Evolutionary conservation across 495 filamentous ascomycete genomes (phyloP), one percentile per base, ranked within the genome.

Genomic region (Hyaloscypha finlandica): DNA sequence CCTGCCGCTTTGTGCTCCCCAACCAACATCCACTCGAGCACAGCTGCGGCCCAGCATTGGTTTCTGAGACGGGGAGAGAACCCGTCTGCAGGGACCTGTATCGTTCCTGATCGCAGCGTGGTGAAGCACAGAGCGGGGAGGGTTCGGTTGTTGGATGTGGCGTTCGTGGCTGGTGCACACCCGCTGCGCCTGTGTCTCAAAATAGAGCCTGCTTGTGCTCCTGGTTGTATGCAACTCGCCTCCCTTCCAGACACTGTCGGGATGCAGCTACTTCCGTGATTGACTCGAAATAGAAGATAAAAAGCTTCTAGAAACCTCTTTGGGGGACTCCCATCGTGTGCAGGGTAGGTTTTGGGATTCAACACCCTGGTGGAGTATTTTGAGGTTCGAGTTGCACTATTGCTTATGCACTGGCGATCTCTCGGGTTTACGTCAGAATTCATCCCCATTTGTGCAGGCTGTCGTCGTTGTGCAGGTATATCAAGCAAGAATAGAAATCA

Each of bases 401-500:
- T 56, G 53, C 30, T 59, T 59, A 59, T 59, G 56, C 56, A 59
- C 32, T 20, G 56, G 56, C 8, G 56, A 59, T 59, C 56, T 6
- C 35, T 48, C 42, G 42, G 42, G 42, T 48, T 48, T 14, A 48
- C 42, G 42, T 48, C 11, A 48, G 42, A 48, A 16, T 14, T 48
- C 42, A 12, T 48, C 42, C 42, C 12, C 35, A 12, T 37, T 48
- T 19, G 42, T 48, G 42, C 42, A 48, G 11, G 16, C 11, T 37
- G 16, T 48, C 16, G 42, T 48, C 11, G 42, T 48, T 48, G 42
- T 19, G 16, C 35, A 48, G 42, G 16, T 48, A 1, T 16, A 48
- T 48, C 42, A 48, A 48, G 11, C 42, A 48, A 12, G 42, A 48
- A 48, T 48, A 48, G 42, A 48, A 48, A 48, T 19, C 16, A 0